Conservation (phyloP, 1,284 basidiomycete genomes). For the Pascua guehoae region DNA sequence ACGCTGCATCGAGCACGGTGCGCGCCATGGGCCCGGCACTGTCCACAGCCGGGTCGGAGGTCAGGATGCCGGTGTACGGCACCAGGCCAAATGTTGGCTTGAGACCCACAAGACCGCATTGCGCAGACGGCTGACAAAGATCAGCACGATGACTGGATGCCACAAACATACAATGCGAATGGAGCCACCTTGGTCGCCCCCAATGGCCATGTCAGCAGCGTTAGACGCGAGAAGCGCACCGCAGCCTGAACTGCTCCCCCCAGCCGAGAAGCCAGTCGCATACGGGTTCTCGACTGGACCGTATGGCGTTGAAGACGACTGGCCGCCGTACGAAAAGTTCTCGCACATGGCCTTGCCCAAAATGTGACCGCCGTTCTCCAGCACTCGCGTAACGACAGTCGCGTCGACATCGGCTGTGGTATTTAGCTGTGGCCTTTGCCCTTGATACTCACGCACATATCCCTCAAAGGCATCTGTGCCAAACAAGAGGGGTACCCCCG, state of each 20-base stretch:
- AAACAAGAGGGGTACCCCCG: slow-evolving; percentile 20
- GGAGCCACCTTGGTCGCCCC: slow-evolving; percentile 54
- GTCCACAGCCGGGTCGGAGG: slow-evolving; percentile 35
- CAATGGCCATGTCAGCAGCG: slow-evolving; percentile 51
- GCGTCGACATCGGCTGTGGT: slow-evolving; percentile 31
- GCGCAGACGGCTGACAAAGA: slow-evolving; percentile 41
- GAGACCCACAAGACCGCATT: slow-evolving; percentile 52
- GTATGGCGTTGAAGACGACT: slow-evolving; percentile 38
- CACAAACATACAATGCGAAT: slow-evolving; percentile 45
- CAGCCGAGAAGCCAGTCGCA: slow-evolving; percentile 49
- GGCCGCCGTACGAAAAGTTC: neutral
- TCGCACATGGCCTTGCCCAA: slow-evolving; percentile 46
- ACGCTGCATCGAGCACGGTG: slow-evolving; percentile 48
- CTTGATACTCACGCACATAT: neutral
- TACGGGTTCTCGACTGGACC: slow-evolving; percentile 50
- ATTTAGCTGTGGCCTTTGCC: slow-evolving; percentile 19
- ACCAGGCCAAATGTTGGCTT: slow-evolving; percentile 53
- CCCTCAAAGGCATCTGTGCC: slow-evolving; percentile 11
- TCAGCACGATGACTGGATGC: neutral
- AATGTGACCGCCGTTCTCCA: slow-evolving; percentile 49
- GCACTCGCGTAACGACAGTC: slow-evolving; percentile 49
- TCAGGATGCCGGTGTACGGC: slow-evolving; percentile 52
- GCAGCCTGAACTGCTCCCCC: slow-evolving; percentile 51
- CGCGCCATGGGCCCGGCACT: slow-evolving; percentile 47
- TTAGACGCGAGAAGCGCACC: slow-evolving; percentile 48